Base-by-base conservation (phyloP, 768 basidiomycete species). In the Suillus lakei region DNA sequence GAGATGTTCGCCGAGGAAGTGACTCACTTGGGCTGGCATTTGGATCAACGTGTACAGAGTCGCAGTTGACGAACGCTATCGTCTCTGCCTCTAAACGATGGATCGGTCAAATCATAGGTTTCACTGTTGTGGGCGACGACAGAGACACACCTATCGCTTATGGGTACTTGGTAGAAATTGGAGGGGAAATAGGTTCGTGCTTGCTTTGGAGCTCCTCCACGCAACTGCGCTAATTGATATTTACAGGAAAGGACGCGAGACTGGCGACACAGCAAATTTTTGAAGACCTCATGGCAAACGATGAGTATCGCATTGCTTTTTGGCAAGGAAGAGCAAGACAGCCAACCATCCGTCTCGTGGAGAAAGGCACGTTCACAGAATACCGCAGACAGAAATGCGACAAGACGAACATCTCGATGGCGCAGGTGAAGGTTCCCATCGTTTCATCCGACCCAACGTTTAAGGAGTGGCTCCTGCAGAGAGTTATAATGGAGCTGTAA, bases 331-430 rank as follows among this genome's bases (percentile, higher is more conserved):
- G 30, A 13, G 41, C 61, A 18, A 64, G 60, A 12, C 15, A 21
- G 15, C 65, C 65, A 6, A 66, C 65, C 4, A 53, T 68, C n/a
- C 51, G 65, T n/a, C 26, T 68, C 13, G 56, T 68, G 26, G 48
- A 44, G 13, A 61, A 30, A 8, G 65, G 65, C 2, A 63, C 67
- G 2, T 66, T 68, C 32, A 34, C 21, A 5, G 67, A 68, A 30
- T 68, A 44, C 12, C 56, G 65, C 28, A 46, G 21, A 30, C 50
- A 65, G 67, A 60, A 50, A 53, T 36, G 50, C 16, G 48, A 63
- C 7, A 30, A 32, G 36, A 10, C 43, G 18, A 44, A 38, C 2
- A 23, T 36, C 9, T 51, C 61, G 21, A 61, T 54, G 36, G 51
- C 50, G 28, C 65, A 66, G 28, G 60, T 60, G 46, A 64, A 68